Conservation (phyloP, 345 rosid species). For the Gossypium arboreum region DNA sequence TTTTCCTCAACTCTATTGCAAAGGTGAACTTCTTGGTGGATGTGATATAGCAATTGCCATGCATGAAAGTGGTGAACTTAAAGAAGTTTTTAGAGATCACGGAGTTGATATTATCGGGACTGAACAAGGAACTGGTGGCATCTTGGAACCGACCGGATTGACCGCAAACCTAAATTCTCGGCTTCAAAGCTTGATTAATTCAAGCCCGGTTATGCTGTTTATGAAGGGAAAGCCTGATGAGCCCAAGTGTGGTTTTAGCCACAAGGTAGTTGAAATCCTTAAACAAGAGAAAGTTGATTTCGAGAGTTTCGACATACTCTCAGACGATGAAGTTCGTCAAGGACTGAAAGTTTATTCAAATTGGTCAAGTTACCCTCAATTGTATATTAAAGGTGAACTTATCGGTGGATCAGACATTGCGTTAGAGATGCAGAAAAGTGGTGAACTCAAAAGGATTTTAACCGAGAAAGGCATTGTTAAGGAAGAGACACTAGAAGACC, state of each 20-base stretch:
- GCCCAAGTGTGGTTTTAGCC: conserved; percentile 88
- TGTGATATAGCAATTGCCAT: conserved; percentile 79
- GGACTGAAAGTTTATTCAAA: conserved; percentile 89
- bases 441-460: conserved; percentile 64
- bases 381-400: conserved; percentile 73
- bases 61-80: conserved; percentile 87
- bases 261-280: conserved; percentile 86
- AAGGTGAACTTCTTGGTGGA: conserved; percentile 96
- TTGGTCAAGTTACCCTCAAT: conserved; percentile 98
- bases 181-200: conserved; percentile 57
- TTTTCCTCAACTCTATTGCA: conserved; percentile 92
- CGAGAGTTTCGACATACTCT: conserved; percentile 71
- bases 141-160: conserved; percentile 52
- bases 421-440: conserved; percentile 93
- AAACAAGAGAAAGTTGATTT: conserved; percentile 64
- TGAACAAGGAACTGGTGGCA: conserved; percentile 40
- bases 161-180: conserved; percentile 49
- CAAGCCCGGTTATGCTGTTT: conserved; percentile 74
- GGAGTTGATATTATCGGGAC: conserved; percentile 38
- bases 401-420: conserved; percentile 92
- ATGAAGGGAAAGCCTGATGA: conserved; percentile 94
- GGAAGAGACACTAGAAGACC: conserved; percentile 59
- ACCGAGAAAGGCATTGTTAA: conserved; percentile 55
- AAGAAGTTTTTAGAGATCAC: conserved; percentile 65
- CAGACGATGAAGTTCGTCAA: conserved; percentile 83